Base-by-base conservation (phyloP, 1,284 basidiomycete species). In the Fistulinella cinereoalba region DNA sequence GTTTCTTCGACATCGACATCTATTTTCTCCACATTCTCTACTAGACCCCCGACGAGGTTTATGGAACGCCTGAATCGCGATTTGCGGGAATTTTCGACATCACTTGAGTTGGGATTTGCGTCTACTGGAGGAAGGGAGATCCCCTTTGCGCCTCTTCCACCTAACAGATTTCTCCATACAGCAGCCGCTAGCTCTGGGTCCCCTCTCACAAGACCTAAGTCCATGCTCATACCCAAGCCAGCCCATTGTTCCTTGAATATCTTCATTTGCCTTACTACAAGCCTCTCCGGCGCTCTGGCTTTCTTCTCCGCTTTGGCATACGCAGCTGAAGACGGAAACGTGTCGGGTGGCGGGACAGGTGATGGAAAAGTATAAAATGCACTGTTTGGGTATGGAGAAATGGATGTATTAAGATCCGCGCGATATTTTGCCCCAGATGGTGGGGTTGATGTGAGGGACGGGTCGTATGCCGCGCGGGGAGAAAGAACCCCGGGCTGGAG, bases 241-340 rank as follows among this genome's bases (percentile, higher is more conserved):
- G 85, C 80, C 84, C 92, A 97, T 67, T 98, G 94, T 66, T 95
- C 86, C 53, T 88, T 88, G 76, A 97, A 81, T 42, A 89, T 85
- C 63, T 88, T 87, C 91, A 99, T 90, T 68, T 97, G 93, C 39
- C 85, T 83, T 46, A 84, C 85, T 49, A 99, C 85, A 28, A 96
- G 77, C 6, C 85, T 72, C 64, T 92, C 83, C 41, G 94, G 83
- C 25, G 86, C 86, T 29, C 77, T 72, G 9, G 73, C 71, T 63
- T 46, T 59, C 64, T 63, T 65, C 69, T 53, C 57, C 50, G 48
- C 70, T 58, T 57, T 58, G 24, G 29, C 55, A 46, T 50, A 56
- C 39, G 44, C 60, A 29, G 43, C 56, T 41, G 51, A 19, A 1
- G 61, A 61, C 13, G 49, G 40, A 12, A 66, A 66, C 11, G 54